These are phyloP conservation scores for Xylaria flabelliformis DNA, from an alignment of 495 filamentous ascomycete species.

Conservation along the genomic window DNA sequence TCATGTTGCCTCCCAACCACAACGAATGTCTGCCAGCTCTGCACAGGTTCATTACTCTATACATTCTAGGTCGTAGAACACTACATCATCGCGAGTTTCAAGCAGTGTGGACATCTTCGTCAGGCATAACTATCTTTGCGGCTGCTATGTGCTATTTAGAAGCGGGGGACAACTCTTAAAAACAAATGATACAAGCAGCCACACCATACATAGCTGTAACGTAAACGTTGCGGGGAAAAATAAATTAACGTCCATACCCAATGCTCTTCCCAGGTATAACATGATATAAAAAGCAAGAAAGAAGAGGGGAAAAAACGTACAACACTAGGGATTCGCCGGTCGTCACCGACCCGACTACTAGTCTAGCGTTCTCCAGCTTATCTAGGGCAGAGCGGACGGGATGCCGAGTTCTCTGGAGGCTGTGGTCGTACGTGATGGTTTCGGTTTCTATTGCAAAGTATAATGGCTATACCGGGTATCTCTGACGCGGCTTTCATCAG, in stretches of 20 bases:
- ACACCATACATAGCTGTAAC: neutral
- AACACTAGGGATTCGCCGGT: conserved; percentile 56
- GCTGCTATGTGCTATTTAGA: no score
- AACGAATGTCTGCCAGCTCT: neutral
- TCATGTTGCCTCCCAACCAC: neutral
- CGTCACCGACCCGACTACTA: conserved; percentile 29
- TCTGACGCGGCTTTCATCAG: no score
- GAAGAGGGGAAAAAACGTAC: conserved; percentile 23
- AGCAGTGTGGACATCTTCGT: neutral
- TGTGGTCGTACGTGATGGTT: no score
- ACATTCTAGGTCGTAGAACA: neutral
- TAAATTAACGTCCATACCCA: no score
- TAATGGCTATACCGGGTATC: no score
- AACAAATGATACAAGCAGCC: neutral
- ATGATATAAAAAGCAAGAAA: neutral
- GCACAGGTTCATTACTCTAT: neutral
- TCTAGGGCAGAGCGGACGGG: no score
- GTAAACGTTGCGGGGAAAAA: neutral
- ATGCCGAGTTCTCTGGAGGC: no score
- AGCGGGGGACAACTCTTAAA: no score
- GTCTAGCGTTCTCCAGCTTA: no score
- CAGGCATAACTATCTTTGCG: neutral
- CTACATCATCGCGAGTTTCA: neutral
- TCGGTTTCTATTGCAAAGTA: no score
- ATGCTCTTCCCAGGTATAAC: no score